These are phyloP conservation scores for Malbranchea zuffiana DNA, from an alignment of 2,329 filamentous ascomycete genomes.

Conservation along the genomic window DNA sequence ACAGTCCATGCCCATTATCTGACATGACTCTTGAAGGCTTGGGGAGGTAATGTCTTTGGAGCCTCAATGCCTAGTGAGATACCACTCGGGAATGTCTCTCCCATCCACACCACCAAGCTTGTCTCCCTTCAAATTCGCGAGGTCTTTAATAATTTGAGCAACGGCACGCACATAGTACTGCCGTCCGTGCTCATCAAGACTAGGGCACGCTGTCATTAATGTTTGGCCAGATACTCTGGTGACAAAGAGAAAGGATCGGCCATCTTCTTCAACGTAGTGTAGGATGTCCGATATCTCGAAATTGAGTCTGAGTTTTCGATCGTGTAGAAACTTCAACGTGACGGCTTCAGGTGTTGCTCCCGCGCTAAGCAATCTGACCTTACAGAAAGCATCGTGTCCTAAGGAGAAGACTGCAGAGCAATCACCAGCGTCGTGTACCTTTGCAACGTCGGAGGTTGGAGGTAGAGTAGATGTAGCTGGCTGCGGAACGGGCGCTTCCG, in stretches of 20 bases:
- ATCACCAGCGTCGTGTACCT: slow-evolving; percentile 18
- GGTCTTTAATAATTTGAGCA: slow-evolving; percentile 9
- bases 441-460: slow-evolving; percentile 13
- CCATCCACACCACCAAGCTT: slow-evolving; percentile 7
- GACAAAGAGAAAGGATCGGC: slow-evolving; percentile 21
- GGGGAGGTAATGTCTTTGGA: slow-evolving; percentile 4
- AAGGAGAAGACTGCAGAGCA: slow-evolving; percentile 18
- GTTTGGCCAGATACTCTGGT: slow-evolving; percentile 19
- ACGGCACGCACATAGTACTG: slow-evolving; percentile 17
- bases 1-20: slow-evolving; percentile 22
- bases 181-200: slow-evolving; percentile 17
- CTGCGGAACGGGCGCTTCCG: slow-evolving; percentile 9
- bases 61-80: slow-evolving; percentile 4
- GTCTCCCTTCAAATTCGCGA: slow-evolving; percentile 6
- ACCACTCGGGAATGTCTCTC: slow-evolving; percentile 4
- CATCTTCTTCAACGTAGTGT: slow-evolving; percentile 14
- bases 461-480: slow-evolving; percentile 10
- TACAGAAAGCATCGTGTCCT: slow-evolving; percentile 18
- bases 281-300: slow-evolving; percentile 6
- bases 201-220: slow-evolving; percentile 20
- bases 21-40: slow-evolving; percentile 4
- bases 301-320: slow-evolving; percentile 1
- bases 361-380: slow-evolving; percentile 13
- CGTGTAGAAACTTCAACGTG: slow-evolving; percentile 7
- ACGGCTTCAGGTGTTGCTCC: slow-evolving; percentile 13